phyloP scores from a whole-genome alignment of 257 asterid species.

The Solanum neorickii region DNA sequence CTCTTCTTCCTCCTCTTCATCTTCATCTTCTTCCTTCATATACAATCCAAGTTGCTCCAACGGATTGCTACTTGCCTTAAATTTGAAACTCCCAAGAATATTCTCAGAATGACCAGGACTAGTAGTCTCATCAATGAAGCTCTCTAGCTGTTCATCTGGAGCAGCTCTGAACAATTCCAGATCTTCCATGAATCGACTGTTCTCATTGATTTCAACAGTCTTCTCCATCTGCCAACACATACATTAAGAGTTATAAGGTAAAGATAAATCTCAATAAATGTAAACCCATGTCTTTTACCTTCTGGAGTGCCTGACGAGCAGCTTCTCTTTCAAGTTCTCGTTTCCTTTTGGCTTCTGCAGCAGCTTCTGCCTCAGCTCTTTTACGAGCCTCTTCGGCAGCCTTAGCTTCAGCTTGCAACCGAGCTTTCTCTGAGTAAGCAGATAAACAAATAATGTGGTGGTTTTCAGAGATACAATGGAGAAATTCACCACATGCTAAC shows the following conservation, averaged over 20 bases:
- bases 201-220: slow-evolving; percentile 78
- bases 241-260: neutral
- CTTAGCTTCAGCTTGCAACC: slow-evolving; percentile 83
- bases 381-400: slow-evolving; percentile 89
- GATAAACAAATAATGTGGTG: neutral
- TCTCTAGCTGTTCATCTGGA: slow-evolving; percentile 38
- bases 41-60: slow-evolving; percentile 84
- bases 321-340: slow-evolving; percentile 82
- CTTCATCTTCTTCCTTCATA: slow-evolving; percentile 56
- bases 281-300: neutral
- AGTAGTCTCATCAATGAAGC: slow-evolving; percentile 42
- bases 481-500: neutral
- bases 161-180: slow-evolving; percentile 57
- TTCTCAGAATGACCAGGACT: slow-evolving; percentile 59
- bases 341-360: slow-evolving; percentile 55
- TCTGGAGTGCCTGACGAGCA: slow-evolving; percentile 63
- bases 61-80: slow-evolving; percentile 54
- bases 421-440: slow-evolving; percentile 58
- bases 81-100: slow-evolving; percentile 60
- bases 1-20: slow-evolving; percentile 52
- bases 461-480: neutral
- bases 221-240: slow-evolving; percentile 51
- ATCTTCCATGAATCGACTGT: slow-evolving; percentile 54
- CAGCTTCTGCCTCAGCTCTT: slow-evolving; percentile 75
- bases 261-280: neutral